Evolutionary conservation across 805 yeast species (phyloP), one percentile per base, ranked within the genome.

Genomic region (Sungouiozyma ichnusensis): DNA sequence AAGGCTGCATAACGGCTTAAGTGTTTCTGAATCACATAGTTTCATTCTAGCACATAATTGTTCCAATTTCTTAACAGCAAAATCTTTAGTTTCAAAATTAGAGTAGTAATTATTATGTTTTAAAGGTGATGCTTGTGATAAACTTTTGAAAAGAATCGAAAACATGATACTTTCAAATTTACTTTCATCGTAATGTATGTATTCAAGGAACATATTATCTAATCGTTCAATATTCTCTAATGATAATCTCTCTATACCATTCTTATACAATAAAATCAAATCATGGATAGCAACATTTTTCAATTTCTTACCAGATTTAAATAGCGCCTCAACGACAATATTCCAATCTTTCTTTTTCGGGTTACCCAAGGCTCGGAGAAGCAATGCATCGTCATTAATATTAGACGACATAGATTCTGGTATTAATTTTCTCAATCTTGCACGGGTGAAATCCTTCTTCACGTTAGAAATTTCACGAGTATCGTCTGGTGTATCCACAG

Each of bases 291-390:
- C 17, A 3, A 53, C 36, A 14, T 46, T 49, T 19, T 37, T 35
- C 3, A 61, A 39, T 29, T 41, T 45, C 11, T 44, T 35, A 15
- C 43, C 45, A 17, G 50, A 38, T 2, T 33, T n/a, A 36, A 44
- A 48, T 19, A 59, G 36, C 27, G 33, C 47, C 2, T 48, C 45
- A 18, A 61, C 40, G 15, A 61, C 50, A 2, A 48, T 45, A 37
- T 60, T 54, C 59, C 62, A 61, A 39, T 59, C 43, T 35, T 49
- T 48, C n/a, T 43, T 45, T 3, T 47, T 44, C 24, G 42, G 48
- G 40, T 58, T 54, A 8, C 47, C 37, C 20, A 61, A 44, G 13
- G 55, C 43, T 27, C 42, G 47, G 1, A 51, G 33, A 19, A 61
- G 43, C 3, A 59, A 36, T 3, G 47, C 41, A 37, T 58, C 53